Percentiles rank a stretch among this genome's conserved stretches.
Conservation (phyloP, 75 land plant species). For the Sequoiadendron giganteum region DNA sequence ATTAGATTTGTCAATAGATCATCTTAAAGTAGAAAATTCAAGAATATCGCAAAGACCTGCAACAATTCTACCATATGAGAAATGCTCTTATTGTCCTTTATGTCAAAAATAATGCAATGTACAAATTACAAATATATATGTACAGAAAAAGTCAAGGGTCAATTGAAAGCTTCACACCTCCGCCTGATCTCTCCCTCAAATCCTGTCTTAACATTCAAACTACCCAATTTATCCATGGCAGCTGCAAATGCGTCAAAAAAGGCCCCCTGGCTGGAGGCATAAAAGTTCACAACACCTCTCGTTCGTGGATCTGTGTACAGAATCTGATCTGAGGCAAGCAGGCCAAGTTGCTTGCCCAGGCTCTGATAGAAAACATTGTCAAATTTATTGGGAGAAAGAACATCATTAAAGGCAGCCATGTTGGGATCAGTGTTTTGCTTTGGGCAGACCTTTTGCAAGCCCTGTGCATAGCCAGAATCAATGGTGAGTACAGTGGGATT, state of each 20-base stretch:
- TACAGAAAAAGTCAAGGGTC: neutral
- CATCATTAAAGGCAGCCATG: constrained; percentile 59
- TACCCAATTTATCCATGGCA: constrained; percentile 61
- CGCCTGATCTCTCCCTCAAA: constrained; percentile 52
- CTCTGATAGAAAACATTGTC: constrained; percentile 62
- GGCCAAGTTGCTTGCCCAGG: constrained; percentile 41
- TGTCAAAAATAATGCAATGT: neutral
- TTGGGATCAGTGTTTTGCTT: constrained; percentile 35
- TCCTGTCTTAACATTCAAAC: constrained; percentile 45
- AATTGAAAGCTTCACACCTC: constrained; percentile 52
- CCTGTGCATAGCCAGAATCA: constrained; percentile 38
- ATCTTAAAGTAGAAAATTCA: neutral
- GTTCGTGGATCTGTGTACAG: constrained; percentile 40
- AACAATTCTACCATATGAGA: neutral
- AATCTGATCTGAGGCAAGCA: constrained; percentile 50
- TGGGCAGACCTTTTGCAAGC: constrained; percentile 48
- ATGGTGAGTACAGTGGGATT: constrained; percentile 29
- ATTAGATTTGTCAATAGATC: too few species aligned
- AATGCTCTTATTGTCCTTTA: neutral
- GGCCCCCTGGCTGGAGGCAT: constrained; percentile 44
- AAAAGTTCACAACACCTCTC: constrained; percentile 37
- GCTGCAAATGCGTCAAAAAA: constrained; percentile 56
- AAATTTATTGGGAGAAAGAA: constrained; percentile 59
- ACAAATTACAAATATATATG: neutral
- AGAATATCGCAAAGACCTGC: neutral